Base-by-base conservation (phyloP, 2,329 filamentous ascomycete species). In the Penicillium hesseltinei region DNA sequence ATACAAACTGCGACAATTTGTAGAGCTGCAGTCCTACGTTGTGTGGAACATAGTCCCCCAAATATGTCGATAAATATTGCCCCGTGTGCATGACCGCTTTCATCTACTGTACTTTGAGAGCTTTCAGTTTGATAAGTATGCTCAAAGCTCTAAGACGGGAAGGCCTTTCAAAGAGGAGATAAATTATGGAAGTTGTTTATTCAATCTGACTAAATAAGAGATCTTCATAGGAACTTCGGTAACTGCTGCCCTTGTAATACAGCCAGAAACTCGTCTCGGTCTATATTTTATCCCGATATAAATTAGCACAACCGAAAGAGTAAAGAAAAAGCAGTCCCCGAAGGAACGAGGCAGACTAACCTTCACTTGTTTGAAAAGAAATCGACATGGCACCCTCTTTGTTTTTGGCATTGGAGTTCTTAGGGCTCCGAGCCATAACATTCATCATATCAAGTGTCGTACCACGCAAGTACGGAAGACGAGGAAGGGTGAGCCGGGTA, bases 401-500 rank as follows among this genome's bases (percentile, higher is more conserved):
- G 35, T 50, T 59, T 6, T 58, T 57, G 40, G 47, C 42, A 25
- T 50, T 65, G 1, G 59, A 61, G 13, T 62, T 59, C 40, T 62
- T 71, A 7, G 70, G 61, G n/a, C 59, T 54, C 10, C 63, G 66
- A 8, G 71, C 62, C 19, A 64, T 58, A 10, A 73, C 63, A 35
- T 67, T 65, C 39, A 65, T 63, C 63, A 73, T 62, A 47, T 73
- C 69, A 19, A 73, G 57, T 21, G 62, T 54, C 9, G 53, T 66
- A 1, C 71, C 71, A 31, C 69, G 55, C 13, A 59, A 56, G 49
- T 65, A 71, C 11, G 59, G 54, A 19, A 60, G 36, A 4, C 51
- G 51, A 4, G 62, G 61, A 40, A 73, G 62, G 13, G 51, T 61
- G 7, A 69, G 58, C 2, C 62, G 65, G 5, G 61, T 70, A 21